phyloP scores from a whole-genome alignment of 495 filamentous ascomycete genomes.

The Talaromyces trachyspermus region DNA sequence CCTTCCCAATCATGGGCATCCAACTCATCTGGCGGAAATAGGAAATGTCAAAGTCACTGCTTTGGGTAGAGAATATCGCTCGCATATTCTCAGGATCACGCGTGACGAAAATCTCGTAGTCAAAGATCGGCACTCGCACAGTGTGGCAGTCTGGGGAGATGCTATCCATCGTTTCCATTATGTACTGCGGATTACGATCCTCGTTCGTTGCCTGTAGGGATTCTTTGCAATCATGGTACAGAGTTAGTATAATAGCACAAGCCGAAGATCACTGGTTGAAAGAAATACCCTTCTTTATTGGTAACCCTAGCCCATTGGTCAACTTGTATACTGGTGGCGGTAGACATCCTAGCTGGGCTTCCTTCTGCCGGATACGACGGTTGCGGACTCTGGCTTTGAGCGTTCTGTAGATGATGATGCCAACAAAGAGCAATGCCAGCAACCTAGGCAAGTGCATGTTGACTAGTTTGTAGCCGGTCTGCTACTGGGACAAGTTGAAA shows the following conservation, averaged over 20 bases:
- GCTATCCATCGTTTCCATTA: constrained; percentile 8
- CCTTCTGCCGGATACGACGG: constrained; percentile 3
- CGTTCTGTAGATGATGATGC: neutral
- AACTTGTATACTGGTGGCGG: constrained; percentile 5
- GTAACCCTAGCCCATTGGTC: constrained; percentile 6
- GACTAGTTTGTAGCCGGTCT: neutral
- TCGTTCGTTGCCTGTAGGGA: constrained; percentile 8
- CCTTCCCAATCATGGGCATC: constrained; percentile 38
- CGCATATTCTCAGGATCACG: constrained; percentile 64
- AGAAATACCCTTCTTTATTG: constrained; percentile 7
- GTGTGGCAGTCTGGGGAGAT: constrained; percentile 8
- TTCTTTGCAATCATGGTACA: neutral
- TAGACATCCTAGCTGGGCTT: constrained; percentile 8
- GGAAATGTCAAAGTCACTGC: constrained; percentile 52
- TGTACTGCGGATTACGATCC: constrained; percentile 7
- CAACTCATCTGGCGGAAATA: constrained; percentile 8
- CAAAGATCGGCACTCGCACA: constrained; percentile 8
- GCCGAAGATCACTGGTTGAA: too few relatives aligned
- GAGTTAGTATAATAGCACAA: neutral
- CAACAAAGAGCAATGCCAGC: neutral
- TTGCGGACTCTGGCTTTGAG: constrained; percentile 4
- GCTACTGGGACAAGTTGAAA: neutral
- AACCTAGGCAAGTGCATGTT: constrained; percentile 1
- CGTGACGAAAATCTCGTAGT: constrained; percentile 38
- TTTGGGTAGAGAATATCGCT: constrained; percentile 70